phyloP scores from a whole-genome alignment of 352 stramenopile genomes.

The Poterioochromonas sp. region DNA sequence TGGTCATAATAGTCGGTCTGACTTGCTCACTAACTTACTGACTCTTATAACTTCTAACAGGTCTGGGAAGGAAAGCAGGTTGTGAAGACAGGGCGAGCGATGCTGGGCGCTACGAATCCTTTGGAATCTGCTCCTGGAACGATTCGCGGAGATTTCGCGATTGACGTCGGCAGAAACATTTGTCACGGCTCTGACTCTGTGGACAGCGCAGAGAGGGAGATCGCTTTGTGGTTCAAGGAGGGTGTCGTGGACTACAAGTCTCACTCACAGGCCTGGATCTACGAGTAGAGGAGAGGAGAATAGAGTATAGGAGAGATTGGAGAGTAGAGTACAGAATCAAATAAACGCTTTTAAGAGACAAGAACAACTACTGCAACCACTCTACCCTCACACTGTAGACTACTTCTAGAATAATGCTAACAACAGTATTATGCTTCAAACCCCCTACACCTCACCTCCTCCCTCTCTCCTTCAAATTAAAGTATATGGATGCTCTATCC shows the following conservation, averaged over 20 bases:
- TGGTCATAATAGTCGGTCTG: constrained; percentile 9
- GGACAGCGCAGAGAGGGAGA: constrained; percentile 93
- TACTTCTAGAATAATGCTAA: no score
- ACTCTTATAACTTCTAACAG: constrained; percentile 52
- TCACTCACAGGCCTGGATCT: constrained; percentile 82
- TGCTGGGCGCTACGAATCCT: constrained; percentile 94
- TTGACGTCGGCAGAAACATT: constrained; percentile 74
- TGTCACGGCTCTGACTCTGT: constrained; percentile 94
- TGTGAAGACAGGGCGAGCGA: constrained; percentile 81
- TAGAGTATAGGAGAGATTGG: no score
- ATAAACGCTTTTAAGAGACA: no score
- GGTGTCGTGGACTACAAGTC: constrained; percentile 78
- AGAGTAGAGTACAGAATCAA: no score
- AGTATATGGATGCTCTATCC: no score
- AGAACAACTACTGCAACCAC: no score
- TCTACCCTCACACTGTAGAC: no score
- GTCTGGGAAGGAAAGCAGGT: constrained; percentile 87
- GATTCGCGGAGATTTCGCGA: constrained; percentile 66
- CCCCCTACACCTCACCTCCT: no score
- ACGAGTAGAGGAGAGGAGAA: no score
- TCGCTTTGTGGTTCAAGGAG: constrained; percentile 92
- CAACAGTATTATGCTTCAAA: no score
- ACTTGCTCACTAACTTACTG: neutral
- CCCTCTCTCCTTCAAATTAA: no score
- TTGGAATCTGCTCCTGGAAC: constrained; percentile 83